phyloP scores from a whole-genome alignment of 345 rosid species.

The Aegle marmelos region DNA sequence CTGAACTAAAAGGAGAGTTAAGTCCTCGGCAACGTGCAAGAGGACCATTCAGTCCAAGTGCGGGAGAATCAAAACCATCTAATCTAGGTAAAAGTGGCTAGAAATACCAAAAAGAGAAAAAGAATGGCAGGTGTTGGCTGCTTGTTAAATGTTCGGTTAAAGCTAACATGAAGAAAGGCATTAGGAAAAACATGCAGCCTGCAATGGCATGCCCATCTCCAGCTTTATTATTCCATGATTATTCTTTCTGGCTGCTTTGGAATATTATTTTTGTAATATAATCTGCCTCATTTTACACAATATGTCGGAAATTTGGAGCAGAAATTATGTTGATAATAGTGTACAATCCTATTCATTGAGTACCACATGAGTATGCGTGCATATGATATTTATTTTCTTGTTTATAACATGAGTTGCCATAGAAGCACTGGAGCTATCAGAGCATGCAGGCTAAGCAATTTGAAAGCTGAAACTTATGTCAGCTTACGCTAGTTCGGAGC shows the following conservation, averaged over 20 bases:
- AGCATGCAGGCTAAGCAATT: background rate
- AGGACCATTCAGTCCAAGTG: constrained; percentile 58
- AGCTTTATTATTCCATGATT: background rate
- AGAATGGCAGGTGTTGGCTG: background rate
- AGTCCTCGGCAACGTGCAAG: constrained; percentile 62
- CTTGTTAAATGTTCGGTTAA: background rate
- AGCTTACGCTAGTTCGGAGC: too few relatives aligned
- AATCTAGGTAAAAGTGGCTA: constrained; percentile 63
- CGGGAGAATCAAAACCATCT: constrained; percentile 50
- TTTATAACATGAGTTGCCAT: background rate
- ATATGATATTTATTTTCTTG: background rate
- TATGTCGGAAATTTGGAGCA: background rate
- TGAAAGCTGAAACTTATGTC: too few relatives aligned
- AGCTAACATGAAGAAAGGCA: background rate
- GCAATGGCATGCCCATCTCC: background rate
- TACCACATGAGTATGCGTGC: background rate
- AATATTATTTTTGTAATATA: background rate
- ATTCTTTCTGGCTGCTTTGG: background rate
- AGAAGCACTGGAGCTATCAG: background rate
- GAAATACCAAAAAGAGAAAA: background rate
- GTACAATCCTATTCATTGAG: background rate
- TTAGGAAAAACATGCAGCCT: background rate
- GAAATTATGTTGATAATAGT: background rate
- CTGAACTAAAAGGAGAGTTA: constrained; percentile 45
- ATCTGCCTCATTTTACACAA: background rate